Evolutionary conservation across 2,329 filamentous ascomycete species (phyloP).

Genomic region (Pseudogymnoascus destructans): DNA sequence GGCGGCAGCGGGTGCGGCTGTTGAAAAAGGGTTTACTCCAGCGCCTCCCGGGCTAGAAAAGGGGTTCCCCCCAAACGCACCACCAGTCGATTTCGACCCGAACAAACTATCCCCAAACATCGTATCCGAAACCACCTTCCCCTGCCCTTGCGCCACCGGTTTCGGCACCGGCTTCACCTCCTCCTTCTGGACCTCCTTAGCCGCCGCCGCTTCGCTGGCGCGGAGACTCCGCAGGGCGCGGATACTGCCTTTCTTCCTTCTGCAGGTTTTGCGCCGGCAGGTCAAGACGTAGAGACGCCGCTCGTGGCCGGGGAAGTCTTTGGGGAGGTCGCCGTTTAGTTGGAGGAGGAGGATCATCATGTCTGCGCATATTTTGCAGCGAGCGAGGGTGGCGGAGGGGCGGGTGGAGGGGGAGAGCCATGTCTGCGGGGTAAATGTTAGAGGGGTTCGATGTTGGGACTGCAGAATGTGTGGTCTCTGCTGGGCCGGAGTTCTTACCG

Average conservation of each 20-base stretch:
- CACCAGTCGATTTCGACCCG: constrained; percentile 40
- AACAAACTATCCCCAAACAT: constrained; percentile 57
- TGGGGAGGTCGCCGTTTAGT: constrained; percentile 79
- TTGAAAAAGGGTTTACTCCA: constrained; percentile 46
- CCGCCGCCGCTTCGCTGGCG: constrained; percentile 23
- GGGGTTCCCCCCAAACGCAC: constrained; percentile 33
- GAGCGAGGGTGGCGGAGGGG: constrained; percentile 64
- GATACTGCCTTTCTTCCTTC: constrained; percentile 70
- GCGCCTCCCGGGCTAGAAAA: constrained; percentile 39
- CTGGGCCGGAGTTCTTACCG: constrained; percentile 43
- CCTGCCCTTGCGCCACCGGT: constrained; percentile 25
- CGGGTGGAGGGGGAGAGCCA: constrained; percentile 66
- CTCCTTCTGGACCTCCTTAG: constrained; percentile 12
- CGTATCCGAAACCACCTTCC: constrained; percentile 50
- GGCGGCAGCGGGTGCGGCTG: constrained; percentile 28
- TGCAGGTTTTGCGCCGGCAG: constrained; percentile 66
- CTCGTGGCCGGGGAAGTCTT: constrained; percentile 76
- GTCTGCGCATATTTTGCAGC: constrained; percentile 77
- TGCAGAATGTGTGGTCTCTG: background rate
- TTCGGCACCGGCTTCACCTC: constrained; percentile 25
- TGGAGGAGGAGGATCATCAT: constrained; percentile 78
- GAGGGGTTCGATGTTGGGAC: background rate
- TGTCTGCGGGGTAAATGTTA: constrained; percentile 38
- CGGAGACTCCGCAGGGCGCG: constrained; percentile 60
- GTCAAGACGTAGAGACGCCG: constrained; percentile 76